Percentiles rank a stretch among this genome's conserved stretches.
Conservation (phyloP, 345 rosid species). For the Salix dunnii region DNA sequence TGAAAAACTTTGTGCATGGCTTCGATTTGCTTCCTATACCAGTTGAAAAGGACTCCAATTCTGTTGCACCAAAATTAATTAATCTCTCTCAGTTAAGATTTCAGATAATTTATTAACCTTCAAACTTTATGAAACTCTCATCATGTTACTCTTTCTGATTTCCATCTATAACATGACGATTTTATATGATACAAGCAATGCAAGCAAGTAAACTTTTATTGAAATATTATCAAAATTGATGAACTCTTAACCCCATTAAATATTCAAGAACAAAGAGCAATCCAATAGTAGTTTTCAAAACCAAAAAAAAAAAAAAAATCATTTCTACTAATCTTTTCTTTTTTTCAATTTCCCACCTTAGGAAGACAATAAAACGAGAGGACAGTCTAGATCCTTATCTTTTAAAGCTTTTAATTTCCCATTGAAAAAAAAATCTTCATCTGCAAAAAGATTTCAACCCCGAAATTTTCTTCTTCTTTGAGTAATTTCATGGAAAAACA, state of each 20-base stretch:
- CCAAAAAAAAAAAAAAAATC: not conserved
- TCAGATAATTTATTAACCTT: conserved; percentile 37
- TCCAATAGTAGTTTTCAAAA: not conserved
- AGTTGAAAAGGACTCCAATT: conserved; percentile 69
- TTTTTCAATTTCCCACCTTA: no score
- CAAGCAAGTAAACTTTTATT: not conserved
- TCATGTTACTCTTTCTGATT: conserved; percentile 15
- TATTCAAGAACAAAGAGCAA: not conserved
- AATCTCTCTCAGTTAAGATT: conserved; percentile 53
- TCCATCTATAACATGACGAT: not conserved
- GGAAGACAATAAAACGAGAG: not conserved
- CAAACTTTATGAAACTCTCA: conserved; percentile 23
- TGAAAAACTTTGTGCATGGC: conserved; percentile 98
- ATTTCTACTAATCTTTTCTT: not conserved
- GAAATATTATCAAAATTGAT: not conserved
- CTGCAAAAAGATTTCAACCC: not conserved
- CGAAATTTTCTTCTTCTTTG: not conserved
- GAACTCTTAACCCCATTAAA: not conserved
- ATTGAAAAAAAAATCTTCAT: not conserved
- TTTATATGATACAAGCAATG: not conserved
- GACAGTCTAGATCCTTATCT: not conserved
- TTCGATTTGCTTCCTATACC: conserved; percentile 96
- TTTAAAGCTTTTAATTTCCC: not conserved
- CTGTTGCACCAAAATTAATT: conserved; percentile 75
- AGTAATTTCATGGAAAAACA: no score